phyloP scores from a whole-genome alignment of 1,284 basidiomycete species.

The Phylloboletellus chloephorus region DNA sequence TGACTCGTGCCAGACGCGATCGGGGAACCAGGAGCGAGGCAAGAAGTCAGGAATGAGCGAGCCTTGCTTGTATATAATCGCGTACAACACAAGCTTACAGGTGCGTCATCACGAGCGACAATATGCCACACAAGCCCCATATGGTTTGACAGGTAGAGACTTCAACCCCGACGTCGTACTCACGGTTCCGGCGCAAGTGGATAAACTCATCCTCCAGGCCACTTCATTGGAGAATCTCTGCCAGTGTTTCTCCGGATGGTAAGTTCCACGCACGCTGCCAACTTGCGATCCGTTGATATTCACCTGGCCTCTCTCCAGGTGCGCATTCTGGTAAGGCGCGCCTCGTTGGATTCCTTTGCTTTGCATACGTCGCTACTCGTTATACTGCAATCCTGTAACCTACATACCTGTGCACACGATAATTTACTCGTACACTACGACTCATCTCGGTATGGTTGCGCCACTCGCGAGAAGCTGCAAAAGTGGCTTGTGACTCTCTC shows the following conservation, averaged over 20 bases:
- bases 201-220: slow-evolving; percentile 86
- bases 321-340: slow-evolving; percentile 47
- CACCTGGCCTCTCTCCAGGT: slow-evolving; percentile 20
- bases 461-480: slow-evolving; percentile 15
- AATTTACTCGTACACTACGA: neutral
- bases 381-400: slow-evolving; percentile 20
- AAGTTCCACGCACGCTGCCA: slow-evolving; percentile 8
- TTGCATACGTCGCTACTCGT: slow-evolving; percentile 13
- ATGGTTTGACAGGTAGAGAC: slow-evolving; percentile 62
- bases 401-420: slow-evolving; percentile 12
- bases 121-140: neutral
- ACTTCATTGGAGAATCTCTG: slow-evolving; percentile 91
- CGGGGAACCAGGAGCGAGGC: slow-evolving; percentile 47
- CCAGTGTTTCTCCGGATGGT: slow-evolving; percentile 96
- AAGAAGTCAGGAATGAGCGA: slow-evolving; percentile 87
- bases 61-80: slow-evolving; percentile 89
- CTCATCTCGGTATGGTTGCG: slow-evolving; percentile 3
- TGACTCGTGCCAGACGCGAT: slow-evolving; percentile 43
- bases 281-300: neutral
- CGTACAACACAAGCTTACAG: slow-evolving; percentile 89
- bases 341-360: neutral
- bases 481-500: neutral
- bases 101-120: slow-evolving; percentile 36
- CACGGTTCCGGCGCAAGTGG: slow-evolving; percentile 75
- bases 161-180: slow-evolving; percentile 81